These are phyloP conservation scores for Powellomyces hirtus DNA, from an alignment of 192 early-diverging fungal genomes.

Conservation along the genomic window DNA sequence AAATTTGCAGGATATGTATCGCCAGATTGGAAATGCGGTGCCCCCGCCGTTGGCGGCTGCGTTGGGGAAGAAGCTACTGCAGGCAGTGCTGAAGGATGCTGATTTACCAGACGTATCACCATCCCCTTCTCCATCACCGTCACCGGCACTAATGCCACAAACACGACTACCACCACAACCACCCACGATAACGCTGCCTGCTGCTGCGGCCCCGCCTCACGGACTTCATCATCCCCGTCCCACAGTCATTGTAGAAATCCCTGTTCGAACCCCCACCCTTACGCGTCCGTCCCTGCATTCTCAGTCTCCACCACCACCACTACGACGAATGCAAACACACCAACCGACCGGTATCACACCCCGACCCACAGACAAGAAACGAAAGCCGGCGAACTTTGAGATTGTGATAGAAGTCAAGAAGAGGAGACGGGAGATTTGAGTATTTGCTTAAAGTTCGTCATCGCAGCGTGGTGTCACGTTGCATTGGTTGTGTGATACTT, in stretches of 20 bases:
- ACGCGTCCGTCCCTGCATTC: no score
- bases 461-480: no score
- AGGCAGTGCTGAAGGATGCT: constrained; percentile 28
- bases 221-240: neutral
- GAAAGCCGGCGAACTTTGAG: neutral
- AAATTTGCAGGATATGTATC: constrained; percentile 48
- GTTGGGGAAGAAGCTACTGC: constrained; percentile 48
- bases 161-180: neutral
- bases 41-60: constrained; percentile 64
- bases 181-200: neutral
- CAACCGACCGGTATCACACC: neutral
- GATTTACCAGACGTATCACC: neutral
- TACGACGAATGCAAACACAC: neutral
- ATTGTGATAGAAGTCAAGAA: neutral
- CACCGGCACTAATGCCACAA: neutral
- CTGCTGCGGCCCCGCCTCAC: neutral
- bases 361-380: neutral
- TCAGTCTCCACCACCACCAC: neutral
- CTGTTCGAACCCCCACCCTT: neutral
- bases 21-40: constrained; percentile 71
- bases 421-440: no score
- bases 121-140: neutral
- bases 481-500: no score
- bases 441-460: no score
- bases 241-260: neutral